These are phyloP conservation scores for Smithsoniella earleae DNA, from an alignment of 163 green algal species.

Conservation along the genomic window DNA sequence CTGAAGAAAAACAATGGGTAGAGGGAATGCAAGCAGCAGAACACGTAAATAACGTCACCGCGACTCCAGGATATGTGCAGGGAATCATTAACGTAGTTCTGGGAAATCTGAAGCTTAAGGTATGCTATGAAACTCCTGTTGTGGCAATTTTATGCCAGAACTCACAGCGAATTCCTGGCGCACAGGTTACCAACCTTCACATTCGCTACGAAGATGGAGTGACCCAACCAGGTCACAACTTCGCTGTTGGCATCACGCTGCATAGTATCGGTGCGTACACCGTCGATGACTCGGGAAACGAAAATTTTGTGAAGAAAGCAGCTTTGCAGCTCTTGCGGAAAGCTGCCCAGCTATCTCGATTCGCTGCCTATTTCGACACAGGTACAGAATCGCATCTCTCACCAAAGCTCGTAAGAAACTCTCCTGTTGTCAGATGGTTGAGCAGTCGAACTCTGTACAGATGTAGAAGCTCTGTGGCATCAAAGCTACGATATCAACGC, in stretches of 20 bases:
- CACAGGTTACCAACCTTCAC: slow-evolving; percentile 83
- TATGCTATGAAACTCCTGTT: neutral
- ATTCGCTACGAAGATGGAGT: slow-evolving; percentile 69
- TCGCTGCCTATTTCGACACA: slow-evolving; percentile 29
- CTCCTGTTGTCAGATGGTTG: no score
- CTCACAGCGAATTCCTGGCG: no score
- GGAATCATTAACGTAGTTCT: slow-evolving; percentile 80
- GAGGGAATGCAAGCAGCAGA: slow-evolving; percentile 34
- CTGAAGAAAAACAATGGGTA: slow-evolving; percentile 51
- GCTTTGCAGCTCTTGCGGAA: slow-evolving; percentile 66
- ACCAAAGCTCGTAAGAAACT: no score
- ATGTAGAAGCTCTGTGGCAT: slow-evolving; percentile 4
- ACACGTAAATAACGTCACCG: slow-evolving; percentile 17
- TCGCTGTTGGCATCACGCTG: slow-evolving; percentile 69
- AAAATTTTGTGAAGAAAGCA: slow-evolving; percentile 60
- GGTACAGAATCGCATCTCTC: neutral
- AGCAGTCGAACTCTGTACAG: no score
- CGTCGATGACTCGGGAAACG: slow-evolving; percentile 57
- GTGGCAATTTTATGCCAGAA: no score
- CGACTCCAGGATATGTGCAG: slow-evolving; percentile 41
- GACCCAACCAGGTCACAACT: slow-evolving; percentile 46
- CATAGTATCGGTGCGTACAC: slow-evolving; percentile 61
- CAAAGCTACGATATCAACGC: neutral
- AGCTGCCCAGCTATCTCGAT: neutral
- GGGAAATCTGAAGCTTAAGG: slow-evolving; percentile 85